A percentile compares a stretch with the other conserved stretches of the same genome.
phyloP scores from a whole-genome alignment of 1,139 yeast genomes.

The Candida freyschussii region DNA sequence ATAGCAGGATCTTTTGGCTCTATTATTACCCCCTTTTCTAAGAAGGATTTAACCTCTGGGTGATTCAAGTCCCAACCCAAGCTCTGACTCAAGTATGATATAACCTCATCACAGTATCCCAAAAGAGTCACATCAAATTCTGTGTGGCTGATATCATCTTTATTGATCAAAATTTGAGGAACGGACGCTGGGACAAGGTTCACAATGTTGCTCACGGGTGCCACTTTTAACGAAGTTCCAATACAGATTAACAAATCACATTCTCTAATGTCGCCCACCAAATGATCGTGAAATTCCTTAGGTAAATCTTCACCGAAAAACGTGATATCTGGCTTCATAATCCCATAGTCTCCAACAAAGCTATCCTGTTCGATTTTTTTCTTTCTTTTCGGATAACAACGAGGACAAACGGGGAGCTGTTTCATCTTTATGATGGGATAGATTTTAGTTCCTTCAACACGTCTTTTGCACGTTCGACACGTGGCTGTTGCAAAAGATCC shows the following conservation, averaged over 20 bases:
- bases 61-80: conserved; percentile 72
- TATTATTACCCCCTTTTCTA: too few relatives aligned
- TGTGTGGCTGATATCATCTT: conserved; percentile 71
- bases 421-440: conserved; percentile 56
- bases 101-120: conserved; percentile 87
- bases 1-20: too few relatives aligned
- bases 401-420: conserved; percentile 69
- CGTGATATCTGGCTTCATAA: conserved; percentile 91
- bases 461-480: conserved; percentile 72
- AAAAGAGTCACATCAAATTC: conserved; percentile 78
- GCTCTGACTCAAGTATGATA: conserved; percentile 54
- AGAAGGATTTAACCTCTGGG: conserved; percentile 29
- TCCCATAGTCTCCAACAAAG: conserved; percentile 56
- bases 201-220: conserved; percentile 95
- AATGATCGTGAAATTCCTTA: conserved; percentile 57
- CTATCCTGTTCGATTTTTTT: conserved; percentile 27
- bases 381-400: conserved; percentile 48
- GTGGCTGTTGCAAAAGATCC: conserved; percentile 94
- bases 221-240: conserved; percentile 92
- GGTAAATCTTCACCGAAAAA: conserved; percentile 92
- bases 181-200: conserved; percentile 61
- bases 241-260: conserved; percentile 85
- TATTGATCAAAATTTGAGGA: conserved; percentile 82
- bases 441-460: conserved; percentile 63
- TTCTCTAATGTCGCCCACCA: conserved; percentile 51